A percentile compares a stretch with the other conserved stretches of the same genome.
Conservation (phyloP, 306 rosid species). For the Abrus pulchellus region DNA sequence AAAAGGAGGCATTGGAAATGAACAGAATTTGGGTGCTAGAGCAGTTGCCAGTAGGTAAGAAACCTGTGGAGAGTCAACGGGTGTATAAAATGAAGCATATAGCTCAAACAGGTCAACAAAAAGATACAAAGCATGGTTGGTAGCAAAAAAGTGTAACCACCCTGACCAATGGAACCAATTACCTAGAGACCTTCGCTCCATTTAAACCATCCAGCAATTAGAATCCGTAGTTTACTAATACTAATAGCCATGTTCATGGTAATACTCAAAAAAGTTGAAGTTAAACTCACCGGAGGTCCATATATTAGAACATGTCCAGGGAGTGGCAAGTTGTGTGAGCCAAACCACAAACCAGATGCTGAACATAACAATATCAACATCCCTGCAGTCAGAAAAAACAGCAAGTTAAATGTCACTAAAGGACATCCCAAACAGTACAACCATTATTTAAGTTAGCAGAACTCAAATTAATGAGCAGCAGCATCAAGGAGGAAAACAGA, state of each 20-base stretch:
- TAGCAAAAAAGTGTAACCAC: background rate
- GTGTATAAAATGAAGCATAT: background rate
- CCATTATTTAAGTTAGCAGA: constrained; percentile 3
- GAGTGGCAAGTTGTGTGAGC: constrained; percentile 75
- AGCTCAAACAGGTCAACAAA: background rate
- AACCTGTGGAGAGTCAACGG: background rate
- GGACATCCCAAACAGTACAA: constrained; percentile 24
- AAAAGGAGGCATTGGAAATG: background rate
- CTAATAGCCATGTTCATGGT: constrained; percentile 31
- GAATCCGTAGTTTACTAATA: constrained; percentile 33
- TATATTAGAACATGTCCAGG: constrained; percentile 88
- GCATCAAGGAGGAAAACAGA: constrained; percentile 42
- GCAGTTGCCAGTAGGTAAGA: too few relatives aligned
- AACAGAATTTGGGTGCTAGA: background rate
- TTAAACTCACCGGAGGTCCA: constrained; percentile 92
- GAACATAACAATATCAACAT: constrained; percentile 76
- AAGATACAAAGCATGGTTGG: background rate
- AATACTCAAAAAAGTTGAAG: constrained; percentile 22
- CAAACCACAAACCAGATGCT: constrained; percentile 78
- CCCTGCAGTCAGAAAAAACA: constrained; percentile 67
- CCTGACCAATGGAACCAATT: background rate
- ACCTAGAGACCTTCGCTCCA: background rate
- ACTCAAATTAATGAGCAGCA: constrained; percentile 31
- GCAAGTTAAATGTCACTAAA: constrained; percentile 37
- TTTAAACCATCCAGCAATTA: constrained; percentile 15